Evolutionary conservation across 2,329 filamentous ascomycete genomes (phyloP).

Genomic region (Fusarium sp.): DNA sequence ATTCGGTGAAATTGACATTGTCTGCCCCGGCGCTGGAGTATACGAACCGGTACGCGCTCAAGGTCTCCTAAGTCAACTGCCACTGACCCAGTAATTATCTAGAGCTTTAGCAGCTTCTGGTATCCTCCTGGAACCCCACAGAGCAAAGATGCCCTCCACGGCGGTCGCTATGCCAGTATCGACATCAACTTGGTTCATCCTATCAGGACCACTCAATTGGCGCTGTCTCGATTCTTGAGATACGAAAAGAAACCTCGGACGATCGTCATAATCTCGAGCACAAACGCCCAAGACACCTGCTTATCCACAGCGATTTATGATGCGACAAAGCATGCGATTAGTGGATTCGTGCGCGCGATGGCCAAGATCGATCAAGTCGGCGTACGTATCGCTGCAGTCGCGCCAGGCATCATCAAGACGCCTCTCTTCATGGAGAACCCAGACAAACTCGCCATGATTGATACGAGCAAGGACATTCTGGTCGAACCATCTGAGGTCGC

Average conservation of each 20-base stretch:
- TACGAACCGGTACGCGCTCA: background rate
- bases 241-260: background rate
- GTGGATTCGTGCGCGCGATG: background rate
- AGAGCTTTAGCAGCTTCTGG: background rate
- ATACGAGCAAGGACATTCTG: background rate
- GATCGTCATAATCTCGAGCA: background rate
- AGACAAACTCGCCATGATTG: background rate
- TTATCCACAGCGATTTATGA: background rate
- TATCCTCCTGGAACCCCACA: background rate
- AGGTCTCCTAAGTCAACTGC: too few species aligned
- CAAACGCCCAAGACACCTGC: background rate
- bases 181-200: background rate
- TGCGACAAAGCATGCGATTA: background rate
- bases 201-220: background rate
- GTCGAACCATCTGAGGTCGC: background rate
- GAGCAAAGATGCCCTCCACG: background rate
- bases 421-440: background rate
- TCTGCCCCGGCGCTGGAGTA: background rate
- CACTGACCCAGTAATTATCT: background rate
- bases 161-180: background rate
- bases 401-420: background rate
- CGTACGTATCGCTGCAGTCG: background rate
- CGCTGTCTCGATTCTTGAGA: background rate
- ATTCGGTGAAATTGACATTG: background rate
- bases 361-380: background rate